phyloP scores from a whole-genome alignment of 1,139 yeast species.

The Scheffersomyces parashehatae region DNA sequence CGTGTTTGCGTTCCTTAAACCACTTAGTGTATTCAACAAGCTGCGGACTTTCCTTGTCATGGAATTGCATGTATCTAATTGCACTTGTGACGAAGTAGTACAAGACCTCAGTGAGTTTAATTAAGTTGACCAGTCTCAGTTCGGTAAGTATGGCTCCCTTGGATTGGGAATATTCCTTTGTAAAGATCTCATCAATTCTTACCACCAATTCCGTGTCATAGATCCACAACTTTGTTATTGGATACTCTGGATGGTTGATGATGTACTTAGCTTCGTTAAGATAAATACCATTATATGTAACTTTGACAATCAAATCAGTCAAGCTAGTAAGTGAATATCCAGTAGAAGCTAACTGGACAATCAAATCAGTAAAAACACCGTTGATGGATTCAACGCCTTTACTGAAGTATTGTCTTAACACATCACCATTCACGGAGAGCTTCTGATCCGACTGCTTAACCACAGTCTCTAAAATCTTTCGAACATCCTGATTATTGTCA shows the following conservation, averaged over 20 bases:
- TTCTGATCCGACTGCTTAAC: conserved; percentile 10
- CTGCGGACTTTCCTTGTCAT: conserved; percentile 22
- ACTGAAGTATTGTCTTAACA: conserved; percentile 29
- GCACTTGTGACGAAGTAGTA: conserved; percentile 42
- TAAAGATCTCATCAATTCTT: conserved; percentile 33
- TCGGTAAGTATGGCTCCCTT: conserved; percentile 11
- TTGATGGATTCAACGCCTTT: conserved; percentile 35
- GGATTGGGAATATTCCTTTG: conserved; percentile 13
- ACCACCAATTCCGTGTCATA: conserved; percentile 39
- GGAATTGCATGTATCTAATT: conserved; percentile 32
- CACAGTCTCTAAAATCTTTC: conserved; percentile 16
- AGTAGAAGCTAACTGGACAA: conserved; percentile 21
- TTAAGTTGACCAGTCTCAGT: conserved; percentile 18
- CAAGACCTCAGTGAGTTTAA: conserved; percentile 32
- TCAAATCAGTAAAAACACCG: conserved; percentile 32
- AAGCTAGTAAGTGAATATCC: conserved; percentile 25
- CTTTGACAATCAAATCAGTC: conserved; percentile 32
- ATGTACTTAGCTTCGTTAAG: conserved; percentile 41
- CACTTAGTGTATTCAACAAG: conserved; percentile 33
- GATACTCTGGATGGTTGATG: conserved; percentile 18
- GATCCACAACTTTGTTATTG: conserved; percentile 35
- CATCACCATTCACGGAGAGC: conserved; percentile 16
- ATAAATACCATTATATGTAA: conserved; percentile 45
- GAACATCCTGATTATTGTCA: conserved; percentile 18
- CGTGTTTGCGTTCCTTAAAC: conserved; percentile 31